Conservation (phyloP, 176 grass and related monocot genomes). For the Eleusine indica region DNA sequence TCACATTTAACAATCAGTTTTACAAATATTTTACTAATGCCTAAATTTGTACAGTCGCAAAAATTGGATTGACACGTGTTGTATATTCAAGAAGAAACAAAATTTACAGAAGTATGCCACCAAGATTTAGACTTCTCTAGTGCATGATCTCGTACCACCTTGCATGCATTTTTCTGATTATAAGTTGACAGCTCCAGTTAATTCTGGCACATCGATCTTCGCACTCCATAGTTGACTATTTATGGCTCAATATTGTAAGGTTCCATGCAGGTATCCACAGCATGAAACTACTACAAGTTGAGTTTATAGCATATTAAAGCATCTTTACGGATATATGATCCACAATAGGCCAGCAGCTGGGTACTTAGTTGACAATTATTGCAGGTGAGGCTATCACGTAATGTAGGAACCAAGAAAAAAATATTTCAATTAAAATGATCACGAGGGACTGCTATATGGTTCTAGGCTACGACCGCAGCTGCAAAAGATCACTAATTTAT, state of each 20-base stretch:
- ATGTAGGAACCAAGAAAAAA: neutral
- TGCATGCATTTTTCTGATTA: constrained; percentile 8
- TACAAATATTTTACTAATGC: neutral
- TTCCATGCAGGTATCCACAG: neutral
- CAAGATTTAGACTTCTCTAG: neutral
- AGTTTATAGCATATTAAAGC: constrained; percentile 2
- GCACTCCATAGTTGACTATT: constrained; percentile 10
- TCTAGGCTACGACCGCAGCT: neutral
- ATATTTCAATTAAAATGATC: constrained; percentile 9
- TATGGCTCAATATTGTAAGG: neutral
- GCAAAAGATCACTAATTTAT: constrained; percentile 21
- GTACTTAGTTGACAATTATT: constrained; percentile 43
- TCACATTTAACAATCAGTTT: neutral
- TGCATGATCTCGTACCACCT: neutral
- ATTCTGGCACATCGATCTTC: neutral
- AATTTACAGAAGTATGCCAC: neutral
- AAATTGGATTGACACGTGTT: neutral
- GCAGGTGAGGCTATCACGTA: constrained; percentile 66
- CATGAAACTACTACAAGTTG: constrained; percentile 21
- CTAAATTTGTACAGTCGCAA: neutral
- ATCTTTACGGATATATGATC: constrained; percentile 9
- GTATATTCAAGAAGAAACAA: too few species aligned
- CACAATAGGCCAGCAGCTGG: constrained; percentile 29
- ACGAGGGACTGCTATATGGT: constrained; percentile 33
- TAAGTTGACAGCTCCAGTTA: constrained; percentile 11